These are phyloP conservation scores for Didymella keratinophila DNA, from an alignment of 2,329 filamentous ascomycete species.

Conservation along the genomic window DNA sequence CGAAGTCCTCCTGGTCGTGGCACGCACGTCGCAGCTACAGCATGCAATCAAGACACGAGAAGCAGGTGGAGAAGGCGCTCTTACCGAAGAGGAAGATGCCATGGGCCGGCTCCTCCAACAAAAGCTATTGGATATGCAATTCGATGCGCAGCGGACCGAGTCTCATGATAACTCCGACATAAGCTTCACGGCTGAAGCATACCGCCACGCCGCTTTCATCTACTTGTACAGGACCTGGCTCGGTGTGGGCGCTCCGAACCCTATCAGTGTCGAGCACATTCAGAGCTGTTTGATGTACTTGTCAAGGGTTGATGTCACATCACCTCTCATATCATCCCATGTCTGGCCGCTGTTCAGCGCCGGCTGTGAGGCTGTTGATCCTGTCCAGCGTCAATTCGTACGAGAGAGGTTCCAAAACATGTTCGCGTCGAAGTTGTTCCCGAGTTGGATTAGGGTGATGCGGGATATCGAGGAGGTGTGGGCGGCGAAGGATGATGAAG, in stretches of 20 bases:
- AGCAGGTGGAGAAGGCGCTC: conserved; percentile 1
- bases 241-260: conserved; percentile 41
- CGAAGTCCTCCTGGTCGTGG: conserved; percentile 36
- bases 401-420: conserved; percentile 36
- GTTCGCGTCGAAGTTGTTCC: conserved; percentile 35
- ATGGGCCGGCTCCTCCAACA: conserved; percentile 33
- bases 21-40: conserved; percentile 38
- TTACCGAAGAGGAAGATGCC: conserved; percentile 31
- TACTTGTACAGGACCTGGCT: conserved; percentile 47
- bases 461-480: conserved; percentile 43
- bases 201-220: conserved; percentile 45
- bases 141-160: conserved; percentile 10
- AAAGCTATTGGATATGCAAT: conserved; percentile 29
- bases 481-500: conserved; percentile 39
- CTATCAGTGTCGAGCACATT: conserved; percentile 40
- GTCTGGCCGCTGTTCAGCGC: conserved; percentile 46
- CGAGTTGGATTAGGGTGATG: conserved; percentile 36
- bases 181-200: conserved; percentile 37
- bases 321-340: conserved; percentile 39
- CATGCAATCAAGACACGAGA: conserved; percentile 28
- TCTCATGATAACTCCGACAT: conserved; percentile 27
- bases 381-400: conserved; percentile 36
- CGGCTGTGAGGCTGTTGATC: conserved; percentile 39
- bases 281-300: conserved; percentile 34
- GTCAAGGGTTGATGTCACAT: conserved; percentile 26